Base-by-base conservation (phyloP, 2,329 filamentous ascomycete species). In the Pestalotiopsis sp. region DNA sequence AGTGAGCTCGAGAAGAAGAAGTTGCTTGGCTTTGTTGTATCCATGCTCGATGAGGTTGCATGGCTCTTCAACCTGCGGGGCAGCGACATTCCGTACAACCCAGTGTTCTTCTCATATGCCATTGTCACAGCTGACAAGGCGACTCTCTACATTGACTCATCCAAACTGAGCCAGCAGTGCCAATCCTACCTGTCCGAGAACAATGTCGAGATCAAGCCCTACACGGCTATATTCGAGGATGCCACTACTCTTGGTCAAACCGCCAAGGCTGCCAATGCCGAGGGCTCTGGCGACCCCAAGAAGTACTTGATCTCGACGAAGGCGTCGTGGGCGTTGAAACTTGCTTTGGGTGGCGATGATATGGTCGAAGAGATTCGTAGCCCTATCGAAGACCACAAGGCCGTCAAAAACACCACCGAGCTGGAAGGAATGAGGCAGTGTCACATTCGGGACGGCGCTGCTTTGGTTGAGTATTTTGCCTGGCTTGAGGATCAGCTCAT, bases 51-150 rank as follows among this genome's bases (percentile, higher is more conserved):
- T 76, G 96, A 99, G 81, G 90, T 98, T 75, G 96, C 96, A 12
- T 99, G 96, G 96, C 86, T 99, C n/a, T 98, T 98, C 84, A 99
- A 99, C 81, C 84, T 99, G 63, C 91, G 96, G 74, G 96, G 96
- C 74, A 96, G 88, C 79, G 96, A 98, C 78, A 98, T 99, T 72
- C 94, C 94, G 0, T 99, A 96, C 84, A 99, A 99, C 78, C 96
- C 96, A 0, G 96, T 99, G 64, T 98, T 99, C 85, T 98, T 98
- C 82, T 96, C 95, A 17, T 99, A 98, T 76, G 95, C 95, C 59
- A 88, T 96, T 57, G 84, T 99, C 71, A 98, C 96, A 2, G 89
- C 91, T 1, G 90, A 86, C 12, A 85, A 89, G 1, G 93, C 92
- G 27, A 94, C 91, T 1, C 86, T 99, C 4, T 99, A 98, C 76